phyloP scores from a whole-genome alignment of 192 early-diverging fungal genomes.

The Haplosporangium gracile region DNA sequence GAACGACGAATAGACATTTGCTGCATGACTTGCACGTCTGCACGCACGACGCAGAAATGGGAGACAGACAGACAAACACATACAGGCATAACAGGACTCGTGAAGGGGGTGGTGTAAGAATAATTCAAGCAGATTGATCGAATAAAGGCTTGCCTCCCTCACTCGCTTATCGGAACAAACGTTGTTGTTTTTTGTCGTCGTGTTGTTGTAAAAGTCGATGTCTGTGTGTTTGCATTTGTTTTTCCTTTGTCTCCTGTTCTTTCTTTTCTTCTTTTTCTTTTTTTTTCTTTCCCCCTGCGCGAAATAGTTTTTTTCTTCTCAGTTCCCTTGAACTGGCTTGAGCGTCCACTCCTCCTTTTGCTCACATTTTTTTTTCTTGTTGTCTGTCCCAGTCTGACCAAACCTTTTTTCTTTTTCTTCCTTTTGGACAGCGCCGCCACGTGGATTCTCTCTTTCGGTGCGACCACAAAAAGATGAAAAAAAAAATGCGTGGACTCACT shows the following conservation, averaged over 20 bases:
- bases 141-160: not conserved
- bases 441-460: not conserved
- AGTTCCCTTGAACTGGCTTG: not conserved
- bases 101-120: slow-evolving; percentile 2
- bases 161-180: not conserved
- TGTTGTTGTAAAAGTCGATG: not conserved
- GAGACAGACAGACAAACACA: not conserved
- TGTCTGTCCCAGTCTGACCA: not conserved
- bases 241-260: slow-evolving; percentile 2
- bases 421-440: not conserved
- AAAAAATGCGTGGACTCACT: not conserved
- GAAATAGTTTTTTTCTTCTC: not conserved
- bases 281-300: not conserved
- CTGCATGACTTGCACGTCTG: not conserved
- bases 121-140: not conserved
- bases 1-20: not conserved
- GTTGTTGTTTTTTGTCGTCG: slow-evolving; percentile 6
- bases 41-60: not conserved
- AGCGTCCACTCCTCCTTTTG: not conserved
- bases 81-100: not conserved
- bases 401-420: slow-evolving; percentile 2
- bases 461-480: not conserved
- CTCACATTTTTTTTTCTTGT: not conserved
- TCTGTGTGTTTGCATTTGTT: not conserved
- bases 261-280: not conserved